Conservation (phyloP, 2,329 filamentous ascomycete species). For the Sporothrix schenckii region DNA sequence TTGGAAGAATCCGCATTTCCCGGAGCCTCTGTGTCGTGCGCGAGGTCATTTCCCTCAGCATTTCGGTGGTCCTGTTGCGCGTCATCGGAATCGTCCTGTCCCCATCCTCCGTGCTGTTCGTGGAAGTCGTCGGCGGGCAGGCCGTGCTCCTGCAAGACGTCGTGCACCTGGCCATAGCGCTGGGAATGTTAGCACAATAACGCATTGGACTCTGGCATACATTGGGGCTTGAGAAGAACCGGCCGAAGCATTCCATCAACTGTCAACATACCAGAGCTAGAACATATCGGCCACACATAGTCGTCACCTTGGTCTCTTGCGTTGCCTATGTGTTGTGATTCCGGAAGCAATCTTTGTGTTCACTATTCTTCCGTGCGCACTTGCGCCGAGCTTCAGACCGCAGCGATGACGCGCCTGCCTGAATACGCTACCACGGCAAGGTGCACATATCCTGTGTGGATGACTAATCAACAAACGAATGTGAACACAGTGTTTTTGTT, state of each 20-base stretch:
- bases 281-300: constrained; percentile 46
- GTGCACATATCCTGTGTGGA: not conserved
- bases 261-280: constrained; percentile 43
- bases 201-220: too few species aligned
- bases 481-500: not conserved
- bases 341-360: not conserved
- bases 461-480: not conserved
- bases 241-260: not conserved
- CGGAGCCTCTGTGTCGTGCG: constrained; percentile 51
- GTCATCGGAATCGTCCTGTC: not conserved
- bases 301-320: not conserved
- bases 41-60: constrained; percentile 71
- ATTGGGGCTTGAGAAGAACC: too few species aligned
- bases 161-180: constrained; percentile 76
- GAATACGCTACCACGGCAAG: not conserved
- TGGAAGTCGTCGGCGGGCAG: constrained; percentile 21
- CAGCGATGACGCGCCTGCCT: constrained; percentile 2
- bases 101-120: not conserved
- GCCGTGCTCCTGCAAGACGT: constrained; percentile 67
- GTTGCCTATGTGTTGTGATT: not conserved
- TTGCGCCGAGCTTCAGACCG: not conserved
- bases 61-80: constrained; percentile 68
- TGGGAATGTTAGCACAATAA: constrained; percentile 43
- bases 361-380: not conserved
- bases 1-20: constrained; percentile 38